Base-by-base conservation (phyloP, 1,284 basidiomycete genomes). In the Phlebopus sp. region DNA sequence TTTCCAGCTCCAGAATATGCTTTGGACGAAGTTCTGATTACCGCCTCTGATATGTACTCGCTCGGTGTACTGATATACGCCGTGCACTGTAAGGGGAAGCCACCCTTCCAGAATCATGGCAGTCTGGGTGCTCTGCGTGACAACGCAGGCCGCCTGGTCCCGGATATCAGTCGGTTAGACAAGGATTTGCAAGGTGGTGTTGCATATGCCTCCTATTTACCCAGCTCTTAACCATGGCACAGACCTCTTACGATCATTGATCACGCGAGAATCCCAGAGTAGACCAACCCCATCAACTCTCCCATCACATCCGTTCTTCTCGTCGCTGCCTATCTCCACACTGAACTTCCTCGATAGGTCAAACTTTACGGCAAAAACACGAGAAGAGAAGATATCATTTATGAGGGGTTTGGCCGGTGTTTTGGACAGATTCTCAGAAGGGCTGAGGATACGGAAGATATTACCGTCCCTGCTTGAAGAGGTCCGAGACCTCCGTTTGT, bases 281-380 rank as follows among this genome's bases (percentile, higher is more conserved):
- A 75, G 97, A 21, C 84, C 93, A 11, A 83, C 84, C 0, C 90
- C 96, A 2, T 72, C 80, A 3, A 81, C 85, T 1, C 81, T 99
- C 34, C 86, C 92, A 6, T 79, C 85, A 0, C 86, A 92, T 56
- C 66, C 88, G 0, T 98, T 97, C 77, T 99, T 99, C 72, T 96
- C 92, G 4, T 95, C 93, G 7, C 75, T 98, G n/a, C 90, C 96
- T 13, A 95, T 99, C 30, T 96, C 92, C 1, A 98, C 96, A 0
- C 79, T 99, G 31, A 96, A 94, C 62, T 99, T 98, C 71, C 75
- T 99, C 52, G 96, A 98, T 60, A 84, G 96, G 4, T 92, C 95
- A 11, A 95, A 86, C 50, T 99, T 99, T 64, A 92, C 93, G 2
- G 85, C 92, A 1, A 96, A 97, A 66, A 86, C 92, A 2, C 76